These are phyloP conservation scores for Aspergillus novoparasiticus DNA, from an alignment of 2,329 filamentous ascomycete genomes.

Conservation along the genomic window DNA sequence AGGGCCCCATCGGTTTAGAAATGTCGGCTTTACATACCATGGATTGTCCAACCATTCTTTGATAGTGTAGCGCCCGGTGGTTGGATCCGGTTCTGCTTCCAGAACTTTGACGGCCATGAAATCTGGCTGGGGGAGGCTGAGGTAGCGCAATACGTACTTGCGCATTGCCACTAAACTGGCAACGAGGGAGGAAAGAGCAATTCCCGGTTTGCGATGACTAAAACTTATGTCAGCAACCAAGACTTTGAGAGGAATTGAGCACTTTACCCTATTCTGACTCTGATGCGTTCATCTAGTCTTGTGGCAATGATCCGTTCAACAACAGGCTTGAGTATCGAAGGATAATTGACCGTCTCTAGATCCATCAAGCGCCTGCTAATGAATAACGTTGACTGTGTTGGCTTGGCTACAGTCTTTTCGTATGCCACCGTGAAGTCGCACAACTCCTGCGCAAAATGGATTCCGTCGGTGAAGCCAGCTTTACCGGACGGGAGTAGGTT, in stretches of 20 bases:
- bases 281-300: slow-evolving; percentile 21
- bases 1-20: slow-evolving; percentile 23
- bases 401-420: slow-evolving; percentile 16
- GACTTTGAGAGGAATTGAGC: background rate
- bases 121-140: slow-evolving; percentile 8
- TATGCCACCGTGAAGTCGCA: slow-evolving; percentile 16
- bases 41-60: slow-evolving; percentile 23
- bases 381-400: slow-evolving; percentile 1
- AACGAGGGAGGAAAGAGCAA: background rate
- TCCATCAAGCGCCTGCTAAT: background rate
- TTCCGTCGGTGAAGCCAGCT: slow-evolving; percentile 9
- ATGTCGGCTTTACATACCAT: slow-evolving; percentile 30
- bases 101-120: slow-evolving; percentile 8
- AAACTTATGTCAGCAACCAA: background rate
- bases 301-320: slow-evolving; percentile 19
- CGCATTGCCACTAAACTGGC: background rate
- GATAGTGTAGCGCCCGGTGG: slow-evolving; percentile 16
- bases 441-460: slow-evolving; percentile 14
- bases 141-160: slow-evolving; percentile 7
- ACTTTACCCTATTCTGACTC: slow-evolving; percentile 20
- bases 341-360: background rate
- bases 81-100: slow-evolving; percentile 11
- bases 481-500: slow-evolving; percentile 23
- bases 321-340: slow-evolving; percentile 12
- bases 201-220: background rate